These are phyloP conservation scores for Acer negundo DNA, from an alignment of 345 rosid species.

Conservation along the genomic window DNA sequence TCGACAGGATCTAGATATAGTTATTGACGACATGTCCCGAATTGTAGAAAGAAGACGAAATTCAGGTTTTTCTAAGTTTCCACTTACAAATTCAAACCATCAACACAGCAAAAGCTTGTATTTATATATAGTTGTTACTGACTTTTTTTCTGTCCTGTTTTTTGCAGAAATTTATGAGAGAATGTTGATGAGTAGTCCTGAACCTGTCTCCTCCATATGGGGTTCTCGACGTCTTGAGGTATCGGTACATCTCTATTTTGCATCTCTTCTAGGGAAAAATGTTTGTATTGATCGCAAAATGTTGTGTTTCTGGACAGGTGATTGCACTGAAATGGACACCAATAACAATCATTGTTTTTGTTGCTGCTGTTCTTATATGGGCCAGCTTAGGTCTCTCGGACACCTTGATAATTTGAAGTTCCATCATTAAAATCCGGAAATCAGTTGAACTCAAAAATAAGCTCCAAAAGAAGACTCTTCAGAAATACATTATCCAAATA, in stretches of 20 bases:
- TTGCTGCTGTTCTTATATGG: constrained; percentile 45
- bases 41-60: constrained; percentile 39
- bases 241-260: not conserved
- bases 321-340: constrained; percentile 67
- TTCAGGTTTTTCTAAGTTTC: constrained; percentile 26
- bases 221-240: constrained; percentile 54
- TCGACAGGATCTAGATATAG: constrained; percentile 34
- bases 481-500: no score
- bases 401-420: constrained; percentile 38
- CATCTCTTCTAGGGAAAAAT: not conserved
- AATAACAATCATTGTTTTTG: constrained; percentile 34
- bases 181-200: constrained; percentile 7
- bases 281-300: not conserved
- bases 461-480: not conserved
- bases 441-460: not conserved
- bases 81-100: not conserved
- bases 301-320: constrained; percentile 30
- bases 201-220: constrained; percentile 37
- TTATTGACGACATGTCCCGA: constrained; percentile 40
- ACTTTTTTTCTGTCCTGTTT: not conserved
- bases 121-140: not conserved
- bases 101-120: not conserved
- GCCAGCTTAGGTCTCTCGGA: constrained; percentile 37
- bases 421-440: not conserved
- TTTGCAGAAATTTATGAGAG: constrained; percentile 35